These are phyloP conservation scores for Trichoderma polysporum DNA, from an alignment of 2,329 filamentous ascomycete genomes.

Conservation along the genomic window DNA sequence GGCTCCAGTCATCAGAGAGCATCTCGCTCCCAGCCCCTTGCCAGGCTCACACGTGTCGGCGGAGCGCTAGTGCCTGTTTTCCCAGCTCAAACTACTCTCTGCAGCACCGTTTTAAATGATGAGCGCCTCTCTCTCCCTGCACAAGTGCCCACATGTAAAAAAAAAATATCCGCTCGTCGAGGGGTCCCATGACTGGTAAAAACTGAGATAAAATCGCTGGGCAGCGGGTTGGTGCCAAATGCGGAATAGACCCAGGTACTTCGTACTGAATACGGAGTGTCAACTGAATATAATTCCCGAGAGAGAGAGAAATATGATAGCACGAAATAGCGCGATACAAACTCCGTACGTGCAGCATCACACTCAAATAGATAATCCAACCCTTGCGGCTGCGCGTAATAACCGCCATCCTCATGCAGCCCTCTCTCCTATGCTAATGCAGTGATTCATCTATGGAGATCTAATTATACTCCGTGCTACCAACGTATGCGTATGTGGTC, in stretches of 20 bases:
- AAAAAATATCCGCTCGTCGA: slow-evolving; percentile 8
- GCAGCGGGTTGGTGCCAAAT: not conserved
- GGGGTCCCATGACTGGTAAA: slow-evolving; percentile 9
- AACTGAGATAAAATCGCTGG: slow-evolving; percentile 2
- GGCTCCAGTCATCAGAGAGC: not conserved
- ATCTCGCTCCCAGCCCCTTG: not conserved
- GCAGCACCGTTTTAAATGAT: not conserved
- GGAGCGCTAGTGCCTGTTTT: not conserved
- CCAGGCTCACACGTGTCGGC: not conserved
- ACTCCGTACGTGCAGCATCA: not conserved
- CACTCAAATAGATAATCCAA: not conserved
- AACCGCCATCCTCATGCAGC: not conserved
- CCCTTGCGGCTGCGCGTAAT: not conserved
- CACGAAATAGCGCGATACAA: not conserved
- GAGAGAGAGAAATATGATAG: not conserved
- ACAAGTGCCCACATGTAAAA: not conserved
- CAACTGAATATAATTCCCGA: slow-evolving; percentile 13
- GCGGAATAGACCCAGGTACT: slow-evolving; percentile 6
- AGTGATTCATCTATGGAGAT: not conserved
- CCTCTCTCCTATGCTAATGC: not conserved
- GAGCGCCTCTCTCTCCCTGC: not conserved
- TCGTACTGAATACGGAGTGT: slow-evolving; percentile 9
- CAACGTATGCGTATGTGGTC: not conserved
- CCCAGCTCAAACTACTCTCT: not conserved
- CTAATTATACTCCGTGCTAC: not conserved